These are phyloP conservation scores for Tricholoma sp. DNA, from an alignment of 768 basidiomycete species.

Conservation along the genomic window DNA sequence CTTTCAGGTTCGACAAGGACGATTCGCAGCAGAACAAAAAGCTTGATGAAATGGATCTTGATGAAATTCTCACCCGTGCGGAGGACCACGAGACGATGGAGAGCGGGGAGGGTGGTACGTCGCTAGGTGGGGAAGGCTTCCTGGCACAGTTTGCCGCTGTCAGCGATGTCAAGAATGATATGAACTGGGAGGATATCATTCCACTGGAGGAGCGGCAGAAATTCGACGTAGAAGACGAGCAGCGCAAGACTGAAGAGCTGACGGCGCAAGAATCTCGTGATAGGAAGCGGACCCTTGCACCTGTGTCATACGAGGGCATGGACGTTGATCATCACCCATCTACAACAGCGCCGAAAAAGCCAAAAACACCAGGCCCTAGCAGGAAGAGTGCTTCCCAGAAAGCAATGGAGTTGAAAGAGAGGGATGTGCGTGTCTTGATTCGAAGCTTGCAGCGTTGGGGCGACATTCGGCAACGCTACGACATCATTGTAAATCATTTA, in stretches of 20 bases:
- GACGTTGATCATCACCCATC: constrained; percentile 73
- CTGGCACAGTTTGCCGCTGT: constrained; percentile 92
- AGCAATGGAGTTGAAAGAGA: constrained; percentile 94
- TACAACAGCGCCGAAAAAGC: constrained; percentile 65
- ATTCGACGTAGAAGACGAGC: constrained; percentile 77
- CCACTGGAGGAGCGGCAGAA: constrained; percentile 86
- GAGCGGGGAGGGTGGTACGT: constrained; percentile 79
- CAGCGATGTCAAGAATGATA: constrained; percentile 98
- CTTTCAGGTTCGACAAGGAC: constrained; percentile 90
- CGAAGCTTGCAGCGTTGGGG: constrained; percentile 97
- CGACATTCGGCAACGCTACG: constrained; percentile 92
- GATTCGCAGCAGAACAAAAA: constrained; percentile 90
- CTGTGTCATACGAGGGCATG: constrained; percentile 91
- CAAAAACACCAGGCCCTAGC: constrained; percentile 63
- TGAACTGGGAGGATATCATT: constrained; percentile 99
- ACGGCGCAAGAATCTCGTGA: constrained; percentile 64
- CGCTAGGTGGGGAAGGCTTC: constrained; percentile 97
- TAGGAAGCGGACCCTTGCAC: constrained; percentile 81
- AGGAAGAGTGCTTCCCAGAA: constrained; percentile 92
- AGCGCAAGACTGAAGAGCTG: constrained; percentile 67
- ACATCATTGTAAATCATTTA: constrained; percentile 68
- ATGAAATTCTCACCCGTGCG: constrained; percentile 94
- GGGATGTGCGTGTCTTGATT: constrained; percentile 93
- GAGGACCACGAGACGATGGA: constrained; percentile 96
- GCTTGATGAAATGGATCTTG: constrained; percentile 98